These are phyloP conservation scores for Primulina eburnea DNA, from an alignment of 257 asterid genomes.

Conservation along the genomic window DNA sequence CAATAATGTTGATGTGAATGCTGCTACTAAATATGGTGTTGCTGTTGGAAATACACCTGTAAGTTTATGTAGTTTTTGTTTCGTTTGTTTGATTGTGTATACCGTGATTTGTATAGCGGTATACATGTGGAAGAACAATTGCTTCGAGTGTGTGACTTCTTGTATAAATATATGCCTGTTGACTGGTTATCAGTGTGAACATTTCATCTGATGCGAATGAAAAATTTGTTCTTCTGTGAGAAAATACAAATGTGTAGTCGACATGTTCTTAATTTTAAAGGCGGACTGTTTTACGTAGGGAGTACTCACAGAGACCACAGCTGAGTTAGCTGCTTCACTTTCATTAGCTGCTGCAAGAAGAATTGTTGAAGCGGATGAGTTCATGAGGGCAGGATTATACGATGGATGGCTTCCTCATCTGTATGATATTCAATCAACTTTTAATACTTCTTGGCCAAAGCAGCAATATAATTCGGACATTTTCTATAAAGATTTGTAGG, in stretches of 20 bases:
- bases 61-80: conserved; percentile 25
- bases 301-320: conserved; percentile 93
- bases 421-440: conserved; percentile 36
- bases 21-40: conserved; percentile 83
- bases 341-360: conserved; percentile 88
- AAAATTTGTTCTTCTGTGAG: neutral
- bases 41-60: conserved; percentile 98
- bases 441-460: neutral
- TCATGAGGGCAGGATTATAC: conserved; percentile 90
- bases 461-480: neutral
- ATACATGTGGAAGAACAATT: neutral
- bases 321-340: conserved; percentile 94
- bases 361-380: conserved; percentile 94
- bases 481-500: conserved; percentile 68
- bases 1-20: conserved; percentile 85
- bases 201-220: no score
- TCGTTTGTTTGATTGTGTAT: neutral
- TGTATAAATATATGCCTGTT: neutral
- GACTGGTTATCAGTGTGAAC: neutral
- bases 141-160: neutral
- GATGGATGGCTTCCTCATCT: conserved; percentile 99
- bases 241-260: neutral
- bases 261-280: neutral
- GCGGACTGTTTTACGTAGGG: conserved; percentile 46
- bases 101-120: neutral